Evolutionary conservation across 176 grass and related monocot species (phyloP), one percentile per base, ranked within the genome.

Genomic region (Elymus sibiricus): DNA sequence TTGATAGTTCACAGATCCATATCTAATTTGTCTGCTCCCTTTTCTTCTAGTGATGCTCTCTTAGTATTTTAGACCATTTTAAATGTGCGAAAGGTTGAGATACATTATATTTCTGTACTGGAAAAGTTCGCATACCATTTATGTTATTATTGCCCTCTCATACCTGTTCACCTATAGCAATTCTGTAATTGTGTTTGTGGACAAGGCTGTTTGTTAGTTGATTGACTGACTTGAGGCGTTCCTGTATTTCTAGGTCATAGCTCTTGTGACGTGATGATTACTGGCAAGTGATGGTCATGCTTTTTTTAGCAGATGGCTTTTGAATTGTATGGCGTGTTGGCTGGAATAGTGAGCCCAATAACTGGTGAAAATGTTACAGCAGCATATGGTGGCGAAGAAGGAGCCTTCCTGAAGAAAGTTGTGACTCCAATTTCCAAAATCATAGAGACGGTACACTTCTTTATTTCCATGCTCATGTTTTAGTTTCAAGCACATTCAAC

Each of bases 351-450:
- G 29, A 98, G 87, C 64, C 91, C 93, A 70, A 87, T 83, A 60
- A 98, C 96, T 11, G 91, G 96, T 79, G 93, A 98, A 80, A 86
- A 95, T 87, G 94, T 95, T 89, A 95, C 92, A 76, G 93, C 96
- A 56, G 88, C 86, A 65, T 95, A 95, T 91, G 92, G 96, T 24
- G 96, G 93, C 11, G 81, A 87, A 26, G 86, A 98, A 69, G 93
- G 92, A 85, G 93, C 93, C n/a, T 95, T 98, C 78, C 83, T 95
- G 32, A 95, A 78, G 70, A 95, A 92, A 91, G 96, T 98, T 83
- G 96, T 95, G 40, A 95, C 88, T 70, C 96, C 96, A 75, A 93
- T 98, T 65, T 98, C 95, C 64, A 76, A 81, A 84, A 78, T 93
- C 76, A 89, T 95, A 76, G 83, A 89, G 37, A 89, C 67, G 89